Evolutionary conservation across 2,329 filamentous ascomycete species (phyloP).

Genomic region (Truncatella angustata): DNA sequence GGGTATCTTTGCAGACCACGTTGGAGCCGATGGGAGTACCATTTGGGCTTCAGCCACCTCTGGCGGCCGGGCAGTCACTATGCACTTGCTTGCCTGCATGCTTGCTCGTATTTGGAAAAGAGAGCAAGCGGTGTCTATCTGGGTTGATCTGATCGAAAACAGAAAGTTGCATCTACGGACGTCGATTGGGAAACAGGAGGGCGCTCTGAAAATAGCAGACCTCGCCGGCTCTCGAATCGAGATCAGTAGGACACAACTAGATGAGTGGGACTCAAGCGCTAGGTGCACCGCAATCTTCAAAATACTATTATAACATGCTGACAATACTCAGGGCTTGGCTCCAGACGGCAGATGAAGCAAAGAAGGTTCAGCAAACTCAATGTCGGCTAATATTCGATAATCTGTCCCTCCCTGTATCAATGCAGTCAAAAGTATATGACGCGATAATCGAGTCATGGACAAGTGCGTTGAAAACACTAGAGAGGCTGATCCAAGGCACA

Average conservation of each 20-base stretch:
- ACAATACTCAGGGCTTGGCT: constrained; percentile 33
- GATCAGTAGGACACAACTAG: constrained; percentile 21
- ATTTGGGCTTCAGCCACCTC: constrained; percentile 33
- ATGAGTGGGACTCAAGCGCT: constrained; percentile 30
- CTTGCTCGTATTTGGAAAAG: constrained; percentile 29
- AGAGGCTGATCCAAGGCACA: constrained; percentile 10
- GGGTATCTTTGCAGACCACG: constrained; percentile 13
- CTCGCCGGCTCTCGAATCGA: no score
- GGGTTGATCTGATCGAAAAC: constrained; percentile 28
- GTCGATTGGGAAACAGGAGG: not conserved
- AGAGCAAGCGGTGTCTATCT: constrained; percentile 29
- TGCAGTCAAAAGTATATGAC: constrained; percentile 11
- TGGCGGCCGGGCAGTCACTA: constrained; percentile 18
- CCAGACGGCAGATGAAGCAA: constrained; percentile 24
- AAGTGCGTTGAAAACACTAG: constrained; percentile 5
- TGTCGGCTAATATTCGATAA: constrained; percentile 13
- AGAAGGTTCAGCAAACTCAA: constrained; percentile 10
- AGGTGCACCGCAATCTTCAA: no score
- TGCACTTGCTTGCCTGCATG: constrained; percentile 33
- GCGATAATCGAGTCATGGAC: constrained; percentile 12
- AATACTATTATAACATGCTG: no score
- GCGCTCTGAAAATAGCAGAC: no score
- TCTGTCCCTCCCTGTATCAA: constrained; percentile 8
- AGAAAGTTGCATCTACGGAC: constrained; percentile 12
- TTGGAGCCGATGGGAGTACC: constrained; percentile 24